Base-by-base conservation (phyloP, 2,329 filamentous ascomycete genomes). In the Periconia sp. region DNA sequence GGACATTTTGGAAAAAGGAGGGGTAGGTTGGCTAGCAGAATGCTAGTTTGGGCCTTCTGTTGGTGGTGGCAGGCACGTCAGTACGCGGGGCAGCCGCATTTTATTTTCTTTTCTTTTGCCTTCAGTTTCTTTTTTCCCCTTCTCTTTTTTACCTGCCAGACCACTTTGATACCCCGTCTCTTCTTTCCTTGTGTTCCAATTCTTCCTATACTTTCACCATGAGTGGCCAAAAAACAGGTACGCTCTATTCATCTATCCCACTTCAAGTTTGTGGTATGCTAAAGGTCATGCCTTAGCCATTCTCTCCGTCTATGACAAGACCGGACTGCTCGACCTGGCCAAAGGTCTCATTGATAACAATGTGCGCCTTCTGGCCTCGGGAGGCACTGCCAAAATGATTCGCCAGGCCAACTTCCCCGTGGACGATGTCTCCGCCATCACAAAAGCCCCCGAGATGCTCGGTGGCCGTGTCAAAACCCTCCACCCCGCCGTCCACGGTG, bases 281-380 rank as follows among this genome's bases (percentile, higher is more conserved):
- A n/a, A 44, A 10, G 27, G 20, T 8, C 11, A 14, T 11, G 3
- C n/a, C 5, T 45, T 54, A 79, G 94, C 94, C 63, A 97, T 99
- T 72, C 84, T 99, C 74, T 97, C 93, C 62, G 94, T 97, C 81
- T 97, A 94, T 75, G 91, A 99, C 84, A 99, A 99, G 87, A 97
- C 93, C 52, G 94, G 72, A 54, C 68, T 74, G 15, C 64, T 74
- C 43, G 71, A 74, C 62, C 61, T 74, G 48, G 71, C 70, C 42
- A 74, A 74, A 53, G 71, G 71, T 46, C 69, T 74, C 45, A 65
- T 72, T 47, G 69, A 74, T 59, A 63, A 65, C 49, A 66, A 66
- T 48, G 71, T 74, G 44, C 68, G 73, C 64, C 88, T 99, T 62
- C 84, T 99, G 54, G 94, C 94, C 50, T 97, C 93, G 53, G 94